Evolutionary conservation across 2,329 filamentous ascomycete genomes (phyloP).

Genomic region (Colletotrichum sp.): DNA sequence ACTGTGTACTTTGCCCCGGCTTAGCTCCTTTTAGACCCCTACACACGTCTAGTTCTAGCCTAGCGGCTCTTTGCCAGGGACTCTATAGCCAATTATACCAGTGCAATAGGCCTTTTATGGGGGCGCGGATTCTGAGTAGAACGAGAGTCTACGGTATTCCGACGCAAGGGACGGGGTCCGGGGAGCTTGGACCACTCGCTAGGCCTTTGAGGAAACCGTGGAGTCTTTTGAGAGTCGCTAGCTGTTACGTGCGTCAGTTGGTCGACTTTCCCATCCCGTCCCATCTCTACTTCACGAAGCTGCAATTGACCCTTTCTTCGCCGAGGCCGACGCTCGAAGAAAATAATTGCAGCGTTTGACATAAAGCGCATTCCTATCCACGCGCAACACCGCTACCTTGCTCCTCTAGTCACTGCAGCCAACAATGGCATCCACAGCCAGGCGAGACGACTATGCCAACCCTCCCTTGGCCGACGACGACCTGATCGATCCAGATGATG

Average conservation of each 20-base stretch:
- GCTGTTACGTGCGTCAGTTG: constrained; percentile 9
- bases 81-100: too few relatives aligned
- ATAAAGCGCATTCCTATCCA: not conserved
- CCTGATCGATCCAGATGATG: constrained; percentile 80
- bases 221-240: constrained; percentile 23
- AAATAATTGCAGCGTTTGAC: not conserved
- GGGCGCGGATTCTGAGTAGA: too few relatives aligned
- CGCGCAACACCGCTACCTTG: not conserved
- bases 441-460: constrained; percentile 64
- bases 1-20: too few relatives aligned
- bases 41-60: too few relatives aligned
- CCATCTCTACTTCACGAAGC: not conserved
- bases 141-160: not conserved
- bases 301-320: not conserved
- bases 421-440: constrained; percentile 52
- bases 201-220: constrained; percentile 30
- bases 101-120: too few relatives aligned
- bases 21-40: too few relatives aligned
- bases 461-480: constrained; percentile 71
- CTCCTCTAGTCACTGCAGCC: not conserved
- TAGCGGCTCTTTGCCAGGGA: too few relatives aligned
- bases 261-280: not conserved
- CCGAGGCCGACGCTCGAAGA: not conserved
- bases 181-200: constrained; percentile 32
- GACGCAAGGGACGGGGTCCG: not conserved